Conservation (phyloP, 768 basidiomycete species). For the Stropharia rugosoannulata region DNA sequence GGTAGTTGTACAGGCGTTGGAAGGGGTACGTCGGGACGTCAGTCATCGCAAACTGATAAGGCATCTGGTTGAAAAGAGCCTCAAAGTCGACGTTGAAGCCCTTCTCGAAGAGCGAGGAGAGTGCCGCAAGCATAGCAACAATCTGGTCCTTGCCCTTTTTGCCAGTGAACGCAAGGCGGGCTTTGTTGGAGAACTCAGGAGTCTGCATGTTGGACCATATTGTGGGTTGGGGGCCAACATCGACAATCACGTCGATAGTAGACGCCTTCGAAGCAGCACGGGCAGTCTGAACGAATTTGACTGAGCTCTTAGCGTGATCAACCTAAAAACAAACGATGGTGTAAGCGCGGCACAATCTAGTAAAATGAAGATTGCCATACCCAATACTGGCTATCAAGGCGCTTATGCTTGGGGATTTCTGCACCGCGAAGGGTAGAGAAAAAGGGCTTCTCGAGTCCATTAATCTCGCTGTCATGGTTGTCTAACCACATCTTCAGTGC, state of each 20-base stretch:
- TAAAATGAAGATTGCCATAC: slow-evolving; percentile 11
- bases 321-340: slow-evolving; percentile 20
- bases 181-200: slow-evolving; percentile 19
- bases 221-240: slow-evolving; percentile 33
- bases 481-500: slow-evolving; percentile 27
- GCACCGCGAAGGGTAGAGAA: slow-evolving; percentile 30
- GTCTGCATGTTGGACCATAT: slow-evolving; percentile 31
- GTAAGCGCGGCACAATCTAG: neutral
- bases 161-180: slow-evolving; percentile 22
- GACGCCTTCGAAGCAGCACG: slow-evolving; percentile 18
- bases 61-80: slow-evolving; percentile 21
- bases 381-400: slow-evolving; percentile 28
- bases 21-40: slow-evolving; percentile 35
- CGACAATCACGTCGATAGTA: slow-evolving; percentile 27
- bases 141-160: slow-evolving; percentile 33
- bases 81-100: slow-evolving; percentile 26
- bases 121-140: slow-evolving; percentile 25
- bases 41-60: slow-evolving; percentile 21
- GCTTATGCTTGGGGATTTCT: slow-evolving; percentile 20
- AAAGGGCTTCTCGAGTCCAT: slow-evolving; percentile 23
- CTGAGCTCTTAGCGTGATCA: slow-evolving; percentile 31
- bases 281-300: slow-evolving; percentile 28
- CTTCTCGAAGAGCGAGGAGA: slow-evolving; percentile 27
- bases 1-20: slow-evolving; percentile 33
- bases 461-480: slow-evolving; percentile 16